Evolutionary conservation across 306 rosid genomes (phyloP).

Genomic region (Vicia sativa): DNA sequence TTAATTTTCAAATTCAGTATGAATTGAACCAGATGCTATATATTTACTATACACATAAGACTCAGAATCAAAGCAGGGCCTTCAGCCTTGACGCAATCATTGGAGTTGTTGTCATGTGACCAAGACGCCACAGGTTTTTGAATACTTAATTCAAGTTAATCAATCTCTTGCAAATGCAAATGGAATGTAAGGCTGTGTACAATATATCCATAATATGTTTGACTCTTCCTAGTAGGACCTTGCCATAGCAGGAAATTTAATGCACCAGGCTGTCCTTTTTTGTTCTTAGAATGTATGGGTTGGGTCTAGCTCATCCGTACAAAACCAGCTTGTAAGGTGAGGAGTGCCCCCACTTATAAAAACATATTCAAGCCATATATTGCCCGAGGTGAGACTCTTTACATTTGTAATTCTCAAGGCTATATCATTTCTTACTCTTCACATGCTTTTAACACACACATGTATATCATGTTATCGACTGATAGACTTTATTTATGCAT

Average conservation of each 20-base stretch:
- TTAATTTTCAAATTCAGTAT: conserved; percentile 22
- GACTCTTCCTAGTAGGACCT: neutral
- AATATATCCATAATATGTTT: conserved; percentile 10
- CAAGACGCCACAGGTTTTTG: neutral
- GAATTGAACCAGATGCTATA: conserved; percentile 24
- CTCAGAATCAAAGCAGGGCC: conserved; percentile 18
- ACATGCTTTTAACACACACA: neutral
- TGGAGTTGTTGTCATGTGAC: neutral
- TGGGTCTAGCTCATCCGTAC: no score
- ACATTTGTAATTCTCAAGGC: neutral
- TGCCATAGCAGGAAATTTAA: conserved; percentile 1
- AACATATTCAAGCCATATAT: no score
- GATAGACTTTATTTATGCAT: neutral
- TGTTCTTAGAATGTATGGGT: no score
- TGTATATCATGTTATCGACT: neutral
- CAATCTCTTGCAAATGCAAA: conserved; percentile 15
- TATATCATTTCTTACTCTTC: conserved; percentile 10
- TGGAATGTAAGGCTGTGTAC: neutral
- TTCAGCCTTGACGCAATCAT: neutral
- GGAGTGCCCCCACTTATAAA: no score
- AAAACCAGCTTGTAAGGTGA: no score
- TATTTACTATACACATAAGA: conserved; percentile 10
- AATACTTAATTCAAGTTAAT: conserved; percentile 2
- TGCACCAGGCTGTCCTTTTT: neutral
- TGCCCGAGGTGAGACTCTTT: no score